Conservation (phyloP, 805 yeast genomes). For the Suhomyces faveliae region DNA sequence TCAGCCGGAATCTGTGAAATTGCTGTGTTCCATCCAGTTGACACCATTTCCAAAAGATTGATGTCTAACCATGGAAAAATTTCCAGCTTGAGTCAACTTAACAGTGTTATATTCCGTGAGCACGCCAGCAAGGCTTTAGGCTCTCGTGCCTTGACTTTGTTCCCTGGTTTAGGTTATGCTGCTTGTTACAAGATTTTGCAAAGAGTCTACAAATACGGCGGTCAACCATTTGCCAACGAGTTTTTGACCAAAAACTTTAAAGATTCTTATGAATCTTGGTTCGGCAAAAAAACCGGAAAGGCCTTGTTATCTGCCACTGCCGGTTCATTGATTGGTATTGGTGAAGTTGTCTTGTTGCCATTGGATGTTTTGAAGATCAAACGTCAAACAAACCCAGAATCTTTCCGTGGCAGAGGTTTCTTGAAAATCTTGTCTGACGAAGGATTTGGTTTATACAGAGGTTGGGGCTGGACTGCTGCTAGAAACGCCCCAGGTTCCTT, state of each 20-base stretch:
- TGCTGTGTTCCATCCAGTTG: slow-evolving; percentile 97
- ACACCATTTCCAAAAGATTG: slow-evolving; percentile 93
- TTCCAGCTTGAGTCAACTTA: slow-evolving; percentile 62
- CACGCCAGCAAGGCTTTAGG: slow-evolving; percentile 71
- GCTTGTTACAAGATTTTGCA: slow-evolving; percentile 95
- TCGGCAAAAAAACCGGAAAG: slow-evolving; percentile 94
- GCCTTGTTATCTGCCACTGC: slow-evolving; percentile 97
- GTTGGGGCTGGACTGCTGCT: slow-evolving; percentile 99
- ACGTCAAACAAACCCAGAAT: slow-evolving; percentile 99
- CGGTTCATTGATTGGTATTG: slow-evolving; percentile 95
- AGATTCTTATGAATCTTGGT: slow-evolving; percentile 64
- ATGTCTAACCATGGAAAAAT: slow-evolving; percentile 80
- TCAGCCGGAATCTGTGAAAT: slow-evolving; percentile 97
- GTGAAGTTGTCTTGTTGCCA: slow-evolving; percentile 93
- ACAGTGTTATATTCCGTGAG: slow-evolving; percentile 82
- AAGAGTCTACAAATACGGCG: slow-evolving; percentile 98
- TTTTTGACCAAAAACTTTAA: slow-evolving; percentile 74
- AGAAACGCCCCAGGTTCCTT: slow-evolving; percentile 99
- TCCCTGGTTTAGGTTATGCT: slow-evolving; percentile 98
- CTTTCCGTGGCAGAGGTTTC: slow-evolving; percentile 98
- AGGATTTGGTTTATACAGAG: slow-evolving; percentile 91
- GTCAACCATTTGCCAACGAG: slow-evolving; percentile 98
- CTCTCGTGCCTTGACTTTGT: slow-evolving; percentile 73
- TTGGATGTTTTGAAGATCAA: slow-evolving; percentile 95
- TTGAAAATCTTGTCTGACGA: slow-evolving; percentile 82